These are phyloP conservation scores for Deuterostichococcus epilithicus DNA, from an alignment of 139 green algal genomes.

Conservation along the genomic window DNA sequence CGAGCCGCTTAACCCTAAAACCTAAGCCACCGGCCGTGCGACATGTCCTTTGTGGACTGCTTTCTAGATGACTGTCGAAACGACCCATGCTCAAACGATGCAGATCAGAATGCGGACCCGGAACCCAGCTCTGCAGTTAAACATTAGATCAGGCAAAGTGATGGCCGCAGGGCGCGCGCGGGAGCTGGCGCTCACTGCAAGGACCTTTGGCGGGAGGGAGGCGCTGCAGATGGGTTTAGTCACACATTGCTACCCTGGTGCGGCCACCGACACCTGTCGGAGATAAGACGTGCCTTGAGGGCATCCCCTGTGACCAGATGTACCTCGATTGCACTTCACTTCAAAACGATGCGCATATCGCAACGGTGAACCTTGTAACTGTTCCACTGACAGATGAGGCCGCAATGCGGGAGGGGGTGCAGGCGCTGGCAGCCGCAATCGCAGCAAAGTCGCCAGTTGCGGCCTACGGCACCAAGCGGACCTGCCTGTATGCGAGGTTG, in stretches of 20 bases:
- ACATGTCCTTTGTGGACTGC: not conserved
- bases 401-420: conserved; percentile 31
- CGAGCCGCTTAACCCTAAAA: not conserved
- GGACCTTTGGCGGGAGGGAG: conserved; percentile 37
- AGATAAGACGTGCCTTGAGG: too few species aligned
- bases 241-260: conserved; percentile 6
- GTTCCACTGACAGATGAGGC: too few species aligned
- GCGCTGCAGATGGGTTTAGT: conserved; percentile 53
- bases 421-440: conserved; percentile 39
- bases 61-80: not conserved
- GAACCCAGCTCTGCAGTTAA: too few species aligned
- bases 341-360: too few species aligned
- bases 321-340: too few species aligned
- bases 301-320: too few species aligned
- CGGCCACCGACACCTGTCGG: too few species aligned
- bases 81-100: not conserved
- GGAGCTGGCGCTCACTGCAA: conserved; percentile 77
- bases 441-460: conserved; percentile 65
- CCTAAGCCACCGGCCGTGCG: too few species aligned
- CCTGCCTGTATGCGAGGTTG: conserved; percentile 57
- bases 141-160: not conserved
- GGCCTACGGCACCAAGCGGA: conserved; percentile 71
- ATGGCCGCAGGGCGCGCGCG: not conserved
- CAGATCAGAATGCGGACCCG: not conserved
- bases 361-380: too few species aligned